These are phyloP conservation scores for Saxispiralis lemnorum DNA, from an alignment of 495 filamentous ascomycete species.

Conservation along the genomic window DNA sequence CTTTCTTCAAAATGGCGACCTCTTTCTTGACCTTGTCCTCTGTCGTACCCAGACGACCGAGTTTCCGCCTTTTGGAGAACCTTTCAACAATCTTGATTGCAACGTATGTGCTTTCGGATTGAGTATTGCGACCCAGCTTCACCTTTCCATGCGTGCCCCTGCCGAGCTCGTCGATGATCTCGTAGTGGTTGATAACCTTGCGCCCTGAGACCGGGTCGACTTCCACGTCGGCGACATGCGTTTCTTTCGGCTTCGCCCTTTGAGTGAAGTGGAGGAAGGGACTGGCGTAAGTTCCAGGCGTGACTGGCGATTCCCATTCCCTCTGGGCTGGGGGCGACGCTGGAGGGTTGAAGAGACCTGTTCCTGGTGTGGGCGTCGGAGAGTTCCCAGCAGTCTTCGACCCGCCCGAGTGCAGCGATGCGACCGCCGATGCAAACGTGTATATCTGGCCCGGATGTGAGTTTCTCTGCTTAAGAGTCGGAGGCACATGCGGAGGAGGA, in stretches of 20 bases:
- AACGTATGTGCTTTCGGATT: constrained; percentile 29
- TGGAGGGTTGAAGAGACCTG: constrained; percentile 21
- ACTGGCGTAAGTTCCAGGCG: constrained; percentile 23
- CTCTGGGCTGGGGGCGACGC: constrained; percentile 13
- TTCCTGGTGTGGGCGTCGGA: constrained; percentile 22
- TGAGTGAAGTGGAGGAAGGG: constrained; percentile 28
- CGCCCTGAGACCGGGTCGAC: constrained; percentile 71
- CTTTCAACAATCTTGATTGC: constrained; percentile 97
- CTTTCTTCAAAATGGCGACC: constrained; percentile 96
- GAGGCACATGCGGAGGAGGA: constrained; percentile 18
- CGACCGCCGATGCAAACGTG: constrained; percentile 18
- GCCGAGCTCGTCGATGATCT: constrained; percentile 88
- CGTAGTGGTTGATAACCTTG: constrained; percentile 93
- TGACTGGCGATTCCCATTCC: constrained; percentile 10
- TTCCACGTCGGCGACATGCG: constrained; percentile 76
- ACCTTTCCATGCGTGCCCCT: constrained; percentile 60
- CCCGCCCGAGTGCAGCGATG: constrained; percentile 15
- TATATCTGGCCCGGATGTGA: constrained; percentile 20
- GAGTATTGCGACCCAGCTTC: constrained; percentile 48
- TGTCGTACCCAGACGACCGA: constrained; percentile 51
- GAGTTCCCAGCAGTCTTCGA: constrained; percentile 26
- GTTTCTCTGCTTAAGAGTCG: constrained; percentile 19
- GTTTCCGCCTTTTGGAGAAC: constrained; percentile 75
- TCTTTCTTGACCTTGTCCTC: constrained; percentile 93
- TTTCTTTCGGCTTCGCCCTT: constrained; percentile 31